phyloP scores from a whole-genome alignment of 2,329 filamentous ascomycete genomes.

The Zymoseptoria ardabiliae region DNA sequence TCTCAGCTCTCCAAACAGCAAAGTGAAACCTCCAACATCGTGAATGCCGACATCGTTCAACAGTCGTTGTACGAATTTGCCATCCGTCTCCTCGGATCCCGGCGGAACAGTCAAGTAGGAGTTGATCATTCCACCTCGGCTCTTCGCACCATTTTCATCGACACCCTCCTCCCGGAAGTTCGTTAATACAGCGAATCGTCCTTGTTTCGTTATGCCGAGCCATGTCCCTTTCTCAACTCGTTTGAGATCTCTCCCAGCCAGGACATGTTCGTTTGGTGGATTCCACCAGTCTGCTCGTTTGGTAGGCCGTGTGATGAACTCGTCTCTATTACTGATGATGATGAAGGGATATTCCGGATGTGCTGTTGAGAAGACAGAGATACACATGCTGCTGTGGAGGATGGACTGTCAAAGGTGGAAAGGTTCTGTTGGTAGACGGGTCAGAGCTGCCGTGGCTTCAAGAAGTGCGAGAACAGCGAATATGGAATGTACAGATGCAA shows the following conservation, averaged over 20 bases:
- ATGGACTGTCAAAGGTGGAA: background rate
- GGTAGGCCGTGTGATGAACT: constrained; percentile 56
- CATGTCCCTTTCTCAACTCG: constrained; percentile 55
- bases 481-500: background rate
- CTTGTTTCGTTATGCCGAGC: constrained; percentile 55
- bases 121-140: constrained; percentile 53
- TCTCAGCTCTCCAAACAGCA: constrained; percentile 50
- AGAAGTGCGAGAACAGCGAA: background rate
- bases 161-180: constrained; percentile 53
- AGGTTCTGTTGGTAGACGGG: background rate
- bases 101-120: constrained; percentile 47
- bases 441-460: background rate
- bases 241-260: constrained; percentile 56
- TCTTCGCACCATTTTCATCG: constrained; percentile 37
- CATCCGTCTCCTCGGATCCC: constrained; percentile 35
- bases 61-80: constrained; percentile 47
- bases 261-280: constrained; percentile 46
- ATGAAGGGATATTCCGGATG: constrained; percentile 45
- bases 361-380: constrained; percentile 42
- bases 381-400: constrained; percentile 35
- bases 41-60: constrained; percentile 48
- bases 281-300: constrained; percentile 54
- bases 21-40: constrained; percentile 56
- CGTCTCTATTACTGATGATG: constrained; percentile 47
- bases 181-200: constrained; percentile 55